These are phyloP conservation scores for Ceratobasidium sp. DNA, from an alignment of 1,284 basidiomycete species.

Conservation along the genomic window DNA sequence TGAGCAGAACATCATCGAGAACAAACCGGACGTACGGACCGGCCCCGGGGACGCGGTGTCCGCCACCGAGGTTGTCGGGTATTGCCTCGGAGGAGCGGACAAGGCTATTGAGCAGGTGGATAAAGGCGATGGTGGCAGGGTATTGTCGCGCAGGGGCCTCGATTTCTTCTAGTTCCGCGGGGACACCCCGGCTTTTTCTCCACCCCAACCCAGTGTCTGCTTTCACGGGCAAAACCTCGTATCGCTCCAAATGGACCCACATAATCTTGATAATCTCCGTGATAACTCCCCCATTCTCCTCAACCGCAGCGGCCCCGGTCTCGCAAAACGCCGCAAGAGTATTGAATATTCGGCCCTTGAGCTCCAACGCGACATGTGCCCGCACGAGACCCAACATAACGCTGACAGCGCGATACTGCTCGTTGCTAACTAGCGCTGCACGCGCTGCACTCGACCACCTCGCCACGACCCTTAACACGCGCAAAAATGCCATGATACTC, in stretches of 20 bases:
- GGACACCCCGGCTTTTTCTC: conserved; percentile 50
- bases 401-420: conserved; percentile 80
- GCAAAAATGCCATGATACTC: not conserved
- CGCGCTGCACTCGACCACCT: conserved; percentile 76
- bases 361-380: conserved; percentile 84
- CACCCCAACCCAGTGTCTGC: conserved; percentile 26
- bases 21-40: conserved; percentile 85
- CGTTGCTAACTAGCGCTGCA: conserved; percentile 80
- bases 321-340: conserved; percentile 87
- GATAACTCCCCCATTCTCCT: conserved; percentile 61
- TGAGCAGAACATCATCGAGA: conserved; percentile 84
- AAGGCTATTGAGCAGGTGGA: conserved; percentile 83
- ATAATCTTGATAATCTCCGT: conserved; percentile 80
- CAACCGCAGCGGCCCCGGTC: conserved; percentile 65
- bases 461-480: not conserved
- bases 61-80: conserved; percentile 78
- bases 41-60: conserved; percentile 79
- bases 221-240: conserved; percentile 71
- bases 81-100: conserved; percentile 82
- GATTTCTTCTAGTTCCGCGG: conserved; percentile 80
- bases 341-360: conserved; percentile 89
- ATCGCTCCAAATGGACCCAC: conserved; percentile 84
- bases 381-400: conserved; percentile 83
- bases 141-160: conserved; percentile 83
- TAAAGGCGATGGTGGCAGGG: conserved; percentile 88